These are phyloP conservation scores for Leptomonas seymouri DNA, from an alignment of 208 protist species.

Conservation along the genomic window DNA sequence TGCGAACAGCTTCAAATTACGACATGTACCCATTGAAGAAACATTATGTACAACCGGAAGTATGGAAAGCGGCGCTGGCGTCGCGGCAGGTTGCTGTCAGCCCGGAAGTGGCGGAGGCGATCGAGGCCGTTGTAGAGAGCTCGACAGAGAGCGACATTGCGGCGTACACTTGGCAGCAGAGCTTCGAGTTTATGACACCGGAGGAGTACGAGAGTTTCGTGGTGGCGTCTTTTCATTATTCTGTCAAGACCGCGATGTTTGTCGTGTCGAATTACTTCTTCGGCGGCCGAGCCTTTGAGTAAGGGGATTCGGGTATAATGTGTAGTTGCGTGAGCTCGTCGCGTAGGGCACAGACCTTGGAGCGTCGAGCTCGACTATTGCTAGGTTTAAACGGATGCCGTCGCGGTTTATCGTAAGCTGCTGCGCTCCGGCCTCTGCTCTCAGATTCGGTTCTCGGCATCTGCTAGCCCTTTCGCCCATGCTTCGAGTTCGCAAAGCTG, in stretches of 20 bases:
- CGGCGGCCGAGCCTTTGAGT: slow-evolving; percentile 37
- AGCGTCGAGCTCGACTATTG: too few relatives aligned
- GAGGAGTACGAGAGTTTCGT: slow-evolving; percentile 49
- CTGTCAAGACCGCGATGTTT: slow-evolving; percentile 50
- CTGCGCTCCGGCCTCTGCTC: too few relatives aligned
- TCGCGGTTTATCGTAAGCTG: too few relatives aligned
- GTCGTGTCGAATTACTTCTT: slow-evolving; percentile 72
- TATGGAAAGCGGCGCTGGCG: slow-evolving; percentile 26
- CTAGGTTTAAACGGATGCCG: too few relatives aligned
- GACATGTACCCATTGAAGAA: slow-evolving; percentile 63
- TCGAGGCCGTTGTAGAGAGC: neutral
- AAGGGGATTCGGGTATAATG: neutral
- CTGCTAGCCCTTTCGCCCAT: neutral
- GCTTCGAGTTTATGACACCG: slow-evolving; percentile 37
- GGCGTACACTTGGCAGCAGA: slow-evolving; percentile 60
- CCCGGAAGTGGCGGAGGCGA: slow-evolving; percentile 15
- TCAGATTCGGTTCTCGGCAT: neutral
- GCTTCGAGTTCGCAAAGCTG: too few relatives aligned
- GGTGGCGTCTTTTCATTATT: slow-evolving; percentile 52
- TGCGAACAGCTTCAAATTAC: slow-evolving; percentile 59
- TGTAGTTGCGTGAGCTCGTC: too few relatives aligned
- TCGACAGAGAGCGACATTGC: slow-evolving; percentile 1
- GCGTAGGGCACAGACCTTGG: too few relatives aligned
- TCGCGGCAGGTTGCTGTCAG: slow-evolving; percentile 19
- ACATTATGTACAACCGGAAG: slow-evolving; percentile 33